Evolutionary conservation across 1,284 basidiomycete species (phyloP), one percentile per base, ranked within the genome.

Genomic region (Puccinia horiana): DNA sequence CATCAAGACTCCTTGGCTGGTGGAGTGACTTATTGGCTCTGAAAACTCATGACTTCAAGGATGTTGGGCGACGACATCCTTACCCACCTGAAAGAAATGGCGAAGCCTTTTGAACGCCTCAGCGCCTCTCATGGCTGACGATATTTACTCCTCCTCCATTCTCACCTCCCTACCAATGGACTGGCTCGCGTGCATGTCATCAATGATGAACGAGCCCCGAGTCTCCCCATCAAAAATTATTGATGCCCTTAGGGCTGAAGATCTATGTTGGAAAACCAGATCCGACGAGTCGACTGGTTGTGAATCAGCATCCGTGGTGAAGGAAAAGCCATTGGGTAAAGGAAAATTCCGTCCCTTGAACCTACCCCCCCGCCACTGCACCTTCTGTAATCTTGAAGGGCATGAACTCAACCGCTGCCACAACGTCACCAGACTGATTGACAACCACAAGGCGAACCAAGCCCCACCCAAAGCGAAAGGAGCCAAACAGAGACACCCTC

Each of bases 1-100:
- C 74, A 76, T 32, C 54, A 76, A 32, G 74, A 76, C 42, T 58
- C 29, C 20, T 42, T 11, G 18, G 9, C 35, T 4, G 49, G 74
- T 20, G 74, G 54, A n/a, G 14, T n/a, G 1, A 61, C 42, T 4
- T 47, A 40, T 23, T 63, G 35, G 23, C 74, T 76, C n/a, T 16
- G 47, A 2, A 58, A 63, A 26, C 74, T 76, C 29, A 58, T 18
- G 0, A 37, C 14, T 1, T 54, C 49, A 8, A 5, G 32, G 8
- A 26, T 75, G 47, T 3, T 18, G 5, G 49, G 35, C 35, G 35
- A 56, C 9, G 74, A 76, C n/a, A 2, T 76, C 40, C 4, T 11
- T 3, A 1, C 26, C 16, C 74, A 76, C 54, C 32, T 76, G 1
- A 23, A 76, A 3, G 14, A 37, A 1, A 61, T 76, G 26, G 37